Conservation (phyloP, 2,329 filamentous ascomycete genomes). For the Diaporthe aspalathi region DNA sequence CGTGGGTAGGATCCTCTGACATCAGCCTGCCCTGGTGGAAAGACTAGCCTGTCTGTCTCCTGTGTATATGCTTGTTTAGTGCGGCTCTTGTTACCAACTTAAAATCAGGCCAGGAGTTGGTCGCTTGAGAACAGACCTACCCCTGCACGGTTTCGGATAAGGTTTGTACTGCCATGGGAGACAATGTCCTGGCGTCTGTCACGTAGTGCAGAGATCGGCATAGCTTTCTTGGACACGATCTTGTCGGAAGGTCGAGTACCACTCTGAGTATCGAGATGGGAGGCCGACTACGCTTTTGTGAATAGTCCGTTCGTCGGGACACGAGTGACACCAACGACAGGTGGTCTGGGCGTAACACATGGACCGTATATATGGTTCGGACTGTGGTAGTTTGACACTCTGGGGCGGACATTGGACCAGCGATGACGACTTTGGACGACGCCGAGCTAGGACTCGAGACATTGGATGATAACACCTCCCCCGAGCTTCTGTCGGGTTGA, state of each 20-base stretch:
- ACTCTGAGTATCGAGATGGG: not conserved
- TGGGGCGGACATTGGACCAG: not conserved
- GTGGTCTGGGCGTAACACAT: not conserved
- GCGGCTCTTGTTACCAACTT: slow-evolving; percentile 9
- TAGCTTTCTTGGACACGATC: not conserved
- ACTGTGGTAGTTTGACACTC: slow-evolving; percentile 8
- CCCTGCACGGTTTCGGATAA: slow-evolving; percentile 15
- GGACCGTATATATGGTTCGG: not conserved
- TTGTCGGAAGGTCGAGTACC: not conserved
- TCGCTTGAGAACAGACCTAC: slow-evolving; percentile 4
- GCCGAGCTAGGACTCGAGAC: not conserved
- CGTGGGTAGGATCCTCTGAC: too few species aligned
- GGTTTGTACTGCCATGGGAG: not conserved
- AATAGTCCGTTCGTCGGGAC: not conserved
- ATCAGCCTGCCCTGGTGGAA: not conserved
- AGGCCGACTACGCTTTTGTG: not conserved
- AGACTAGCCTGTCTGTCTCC: not conserved
- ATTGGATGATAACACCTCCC: slow-evolving; percentile 1
- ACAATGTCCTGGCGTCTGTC: not conserved
- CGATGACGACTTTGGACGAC: slow-evolving; percentile 6
- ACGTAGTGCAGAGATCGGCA: not conserved
- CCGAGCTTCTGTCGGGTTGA: not conserved
- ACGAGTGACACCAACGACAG: not conserved
- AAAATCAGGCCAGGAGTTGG: slow-evolving; percentile 1
- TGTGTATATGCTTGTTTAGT: not conserved